Base-by-base conservation (phyloP, 139 green algal genomes). In the Eudorina sp. region DNA sequence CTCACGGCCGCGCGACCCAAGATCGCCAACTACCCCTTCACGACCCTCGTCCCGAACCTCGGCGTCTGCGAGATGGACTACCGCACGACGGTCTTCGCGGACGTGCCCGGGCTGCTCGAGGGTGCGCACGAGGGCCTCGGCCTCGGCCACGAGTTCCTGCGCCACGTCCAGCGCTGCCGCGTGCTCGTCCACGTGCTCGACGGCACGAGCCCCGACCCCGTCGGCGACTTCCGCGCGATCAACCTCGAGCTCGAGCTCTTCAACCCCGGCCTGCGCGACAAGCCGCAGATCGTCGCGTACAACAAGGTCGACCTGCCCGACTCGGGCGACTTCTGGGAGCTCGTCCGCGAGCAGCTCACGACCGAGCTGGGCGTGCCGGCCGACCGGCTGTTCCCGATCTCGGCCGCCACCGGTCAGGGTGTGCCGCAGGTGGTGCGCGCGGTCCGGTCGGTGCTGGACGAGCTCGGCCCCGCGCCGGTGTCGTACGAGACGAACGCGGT, bases 11-110 rank as follows among this genome's bases (percentile, higher is more conserved):
- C 97, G 4, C 90, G 90, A 70, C 97, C 97, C 76, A 99, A 99
- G 92, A 96, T 99, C 45, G 98, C 97, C 29, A 92, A 97, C 91
- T 99, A 99, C 91, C 97, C 97, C 40, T 99, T 99, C 94, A 99
- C 98, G 14, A 99, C 98, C 23, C 95, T 99, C 27, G 92, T 97
- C 64, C 98, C 98, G 64, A 99, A 99, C 92, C 94, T 99, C 43
- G 98, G 98, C 0, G 97, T 99, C 9, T 98, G 96, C 88, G 94
- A 97, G 83, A 90, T 96, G 76, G 97, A 99, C 90, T 98, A 94
- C 84, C 43, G 48, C 7, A 82, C 83, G 3, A 88, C 83, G 3
- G 91, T 93, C 11, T 94, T 93, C 89, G 90, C 94, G 85, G 81
- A 99, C 89, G 95, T 99, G 46, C 97, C 97, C 5, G 98, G 98